Evolutionary conservation across 768 basidiomycete genomes (phyloP), one percentile per base, ranked within the genome.

Genomic region (Lactarius trivialis): DNA sequence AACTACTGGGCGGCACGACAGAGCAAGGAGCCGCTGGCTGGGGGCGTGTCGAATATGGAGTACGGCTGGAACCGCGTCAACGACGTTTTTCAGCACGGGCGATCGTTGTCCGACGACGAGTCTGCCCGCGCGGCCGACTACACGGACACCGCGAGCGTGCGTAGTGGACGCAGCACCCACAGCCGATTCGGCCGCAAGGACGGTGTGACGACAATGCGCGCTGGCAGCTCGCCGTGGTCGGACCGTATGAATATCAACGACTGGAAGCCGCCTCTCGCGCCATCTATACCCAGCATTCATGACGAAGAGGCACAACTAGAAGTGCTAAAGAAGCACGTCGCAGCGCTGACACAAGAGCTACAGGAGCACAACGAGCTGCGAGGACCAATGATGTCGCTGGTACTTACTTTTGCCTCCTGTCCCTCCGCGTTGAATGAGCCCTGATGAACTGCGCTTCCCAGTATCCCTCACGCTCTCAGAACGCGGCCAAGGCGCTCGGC

Each of bases 11-110:
- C 97, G 0, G 97, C 96, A 2, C 81, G 97, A 50, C 91, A 86
- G 60, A 93, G 91, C 73, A 94, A 96, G 69, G 95, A 98, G 71
- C 97, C 97, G 1, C 81, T 99, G 3, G 82, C 90, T 2, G 97
- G 97, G 5, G 97, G 97, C 26, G 95, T 99, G 8, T 94, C 93
- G 54, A 99, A 98, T 76, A 96, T 98, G 91, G 97, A 99, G 73
- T 97, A 98, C 71, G 97, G 97, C 9, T 99, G 97, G 97, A 95
- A 85, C 72, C 82, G 91, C 21, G 81, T 93, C 8, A 68, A 78
- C 28, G 88, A 88, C 62, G 70, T 79, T 3, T 68, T 78, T 43
- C 72, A 77, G 21, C 82, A 82, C 60, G 76, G 74, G 1, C 81
- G 81, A 7, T 81, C 85, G 12, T 72, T 76, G 26, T 85, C 88